Evolutionary conservation across 257 asterid genomes (phyloP), one percentile per base, ranked within the genome.

Genomic region (Solanum etuberosum): DNA sequence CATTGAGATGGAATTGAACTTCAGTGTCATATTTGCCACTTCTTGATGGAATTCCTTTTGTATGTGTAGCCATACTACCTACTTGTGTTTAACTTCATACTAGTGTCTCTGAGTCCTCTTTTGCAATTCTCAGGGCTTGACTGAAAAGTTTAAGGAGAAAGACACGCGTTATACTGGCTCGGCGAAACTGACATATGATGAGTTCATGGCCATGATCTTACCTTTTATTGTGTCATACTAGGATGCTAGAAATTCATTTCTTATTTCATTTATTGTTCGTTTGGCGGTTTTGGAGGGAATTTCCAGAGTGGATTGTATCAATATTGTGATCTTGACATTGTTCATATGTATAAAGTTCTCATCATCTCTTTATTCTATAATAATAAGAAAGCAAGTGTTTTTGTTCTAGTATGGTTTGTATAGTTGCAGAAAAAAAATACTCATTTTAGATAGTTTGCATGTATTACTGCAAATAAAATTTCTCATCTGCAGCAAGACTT

Each of bases 101-200:
- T 63, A 4, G 73, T 6, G 57, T 80, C 42, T 51, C 20, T 85
- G 27, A 71, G 31, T 43, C 16, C 59, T 70, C 1, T 6, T 31
- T 76, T 90, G 71, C 71, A 9, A 85, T 85, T 86, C 87, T 82
- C 93, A 96, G 99, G 99, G 99, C 51, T 88, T 96, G 92, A 95
- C 98, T 0, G 99, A 96, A 65, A 95, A 95, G 80, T 95, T 96
- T 93, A 95, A 96, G 94, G 99, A 94, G 94, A 95, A 93, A 91
- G 98, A 96, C 90, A 85, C 91, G 7, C 92, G 88, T 8, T 96
- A 96, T 89, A 90, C 97, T 1, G 98, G 98, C 7, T 93, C 94
- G n/a, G 98, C 99, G 3, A 94, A 93, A 6, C 87, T 94, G 77
- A 86, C 88, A 6, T 95, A 96, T n/a, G 98, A 95, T 51, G 85